These are phyloP conservation scores for Nicotiana attenuata DNA, from an alignment of 257 asterid species.

Conservation along the genomic window DNA sequence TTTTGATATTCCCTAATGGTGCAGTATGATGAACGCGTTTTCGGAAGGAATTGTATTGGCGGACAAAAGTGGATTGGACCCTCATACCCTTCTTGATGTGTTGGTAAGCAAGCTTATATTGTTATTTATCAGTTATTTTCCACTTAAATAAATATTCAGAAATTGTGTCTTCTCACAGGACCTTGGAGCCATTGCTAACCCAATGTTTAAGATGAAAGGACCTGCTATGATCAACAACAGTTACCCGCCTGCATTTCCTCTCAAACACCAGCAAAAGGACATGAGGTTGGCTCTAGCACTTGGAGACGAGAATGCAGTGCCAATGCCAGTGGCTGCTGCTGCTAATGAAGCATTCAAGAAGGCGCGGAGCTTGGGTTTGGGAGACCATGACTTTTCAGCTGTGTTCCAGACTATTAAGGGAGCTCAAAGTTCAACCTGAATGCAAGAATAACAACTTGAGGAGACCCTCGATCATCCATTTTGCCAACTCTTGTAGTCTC, in stretches of 20 bases:
- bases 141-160: neutral
- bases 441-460: neutral
- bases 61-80: constrained; percentile 80
- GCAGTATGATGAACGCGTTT: constrained; percentile 97
- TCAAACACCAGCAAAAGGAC: constrained; percentile 97
- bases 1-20: constrained; percentile 13
- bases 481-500: neutral
- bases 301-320: constrained; percentile 77
- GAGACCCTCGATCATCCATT: neutral
- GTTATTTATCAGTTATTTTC: neutral
- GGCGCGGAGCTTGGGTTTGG: constrained; percentile 82
- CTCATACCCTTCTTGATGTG: constrained; percentile 84
- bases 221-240: constrained; percentile 67
- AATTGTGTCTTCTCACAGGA: constrained; percentile 45
- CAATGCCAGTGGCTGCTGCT: constrained; percentile 98
- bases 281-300: constrained; percentile 96
- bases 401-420: constrained; percentile 57
- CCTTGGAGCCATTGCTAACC: constrained; percentile 89
- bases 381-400: constrained; percentile 87
- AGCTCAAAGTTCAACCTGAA: constrained; percentile 24
- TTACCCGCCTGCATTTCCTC: constrained; percentile 87
- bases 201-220: constrained; percentile 94
- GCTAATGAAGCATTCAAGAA: constrained; percentile 95
- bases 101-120: constrained; percentile 44
- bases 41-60: constrained; percentile 92